Evolutionary conservation across 352 stramenopile species (phyloP), one percentile per base, ranked within the genome.

Genomic region (Globisporangium megalacanthum): DNA sequence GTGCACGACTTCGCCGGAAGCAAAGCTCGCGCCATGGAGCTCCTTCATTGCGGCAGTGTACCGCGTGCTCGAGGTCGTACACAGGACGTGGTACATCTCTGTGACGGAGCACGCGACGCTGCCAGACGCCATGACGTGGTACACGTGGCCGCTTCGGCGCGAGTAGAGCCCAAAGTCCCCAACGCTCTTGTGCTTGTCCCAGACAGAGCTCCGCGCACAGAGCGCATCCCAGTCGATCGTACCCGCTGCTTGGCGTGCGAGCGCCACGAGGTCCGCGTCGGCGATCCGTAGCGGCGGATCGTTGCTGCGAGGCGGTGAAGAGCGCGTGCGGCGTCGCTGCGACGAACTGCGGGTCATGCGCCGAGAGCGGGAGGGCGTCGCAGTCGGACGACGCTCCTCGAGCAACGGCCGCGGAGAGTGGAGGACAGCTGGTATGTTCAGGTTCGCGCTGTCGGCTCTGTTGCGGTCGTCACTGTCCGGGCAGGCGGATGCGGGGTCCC

Each of bases 71-170:
- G 46, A 58, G 4, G 60, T 48, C 46, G 57, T 65, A 19, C 63
- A 63, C 9, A 81, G 56, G 6, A 77, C 66, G 52, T 69, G 65
- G 58, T 67, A 57, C 19, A 81, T 53, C 33, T 70, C 64, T 11
- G 47, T 64, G 72, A 57, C 65, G 63, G 54, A 79, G 69, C 62
- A 83, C 66, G 15, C 64, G 50, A 39, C 68, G 67, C 46, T 74
- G 69, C 62, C 62, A 33, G 55, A 55, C 13, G 63, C 59, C 35
- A 61, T 55, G 42, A 60, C 39, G 39, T 64, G 54, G 13, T 62
- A 51, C 10, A 41, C 61, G 52, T 42, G 39, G 15, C 52, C 35
- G 1, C 59, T 59, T 19, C 60, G 44, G 22, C 62, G 60, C 22
- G 65, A 47, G 37, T 68, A 62, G 15, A 73, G 46, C 14, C 56